phyloP scores from a whole-genome alignment of 139 green algal species.

The Mychonastes homosphaera region DNA sequence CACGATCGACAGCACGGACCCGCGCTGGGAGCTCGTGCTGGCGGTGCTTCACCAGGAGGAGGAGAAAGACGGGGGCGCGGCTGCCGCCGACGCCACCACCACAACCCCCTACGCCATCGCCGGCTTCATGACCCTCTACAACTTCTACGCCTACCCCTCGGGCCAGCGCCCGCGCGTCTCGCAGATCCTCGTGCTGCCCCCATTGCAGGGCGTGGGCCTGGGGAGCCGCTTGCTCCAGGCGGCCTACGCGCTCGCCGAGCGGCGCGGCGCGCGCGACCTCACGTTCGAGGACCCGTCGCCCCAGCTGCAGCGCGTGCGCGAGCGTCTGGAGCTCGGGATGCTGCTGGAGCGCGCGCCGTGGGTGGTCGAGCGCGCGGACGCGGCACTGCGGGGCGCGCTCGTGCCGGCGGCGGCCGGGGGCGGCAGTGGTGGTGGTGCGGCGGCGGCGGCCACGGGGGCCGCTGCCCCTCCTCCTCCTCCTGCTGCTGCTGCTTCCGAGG shows the following conservation, averaged over 20 bases:
- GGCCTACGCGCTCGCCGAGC: conserved; percentile 37
- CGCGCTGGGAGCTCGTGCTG: conserved; percentile 61
- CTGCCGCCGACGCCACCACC: not conserved
- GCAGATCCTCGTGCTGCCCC: conserved; percentile 69
- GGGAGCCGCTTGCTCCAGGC: conserved; percentile 50
- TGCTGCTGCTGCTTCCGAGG: not conserved
- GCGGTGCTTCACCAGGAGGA: conserved; percentile 22
- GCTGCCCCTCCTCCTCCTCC: conserved; percentile 17
- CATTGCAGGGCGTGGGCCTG: conserved; percentile 51
- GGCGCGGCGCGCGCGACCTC: conserved; percentile 47
- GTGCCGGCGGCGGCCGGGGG: not conserved
- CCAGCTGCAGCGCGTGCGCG: conserved; percentile 54
- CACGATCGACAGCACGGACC: conserved; percentile 60
- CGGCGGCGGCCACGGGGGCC: conserved; percentile 4
- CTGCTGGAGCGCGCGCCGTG: conserved; percentile 24
- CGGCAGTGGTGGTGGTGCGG: conserved; percentile 14
- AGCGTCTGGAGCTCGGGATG: conserved; percentile 53
- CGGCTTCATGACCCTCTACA: conserved; percentile 65
- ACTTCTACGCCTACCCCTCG: conserved; percentile 57
- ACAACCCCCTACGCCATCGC: not conserved
- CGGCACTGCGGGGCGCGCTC: not conserved
- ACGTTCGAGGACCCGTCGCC: conserved; percentile 80
- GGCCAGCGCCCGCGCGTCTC: conserved; percentile 53
- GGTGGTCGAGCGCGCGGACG: conserved; percentile 24
- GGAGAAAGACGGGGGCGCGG: not conserved